phyloP scores from a whole-genome alignment of 805 yeast genomes.

The Cyberlindnera samutprakarnensis region DNA sequence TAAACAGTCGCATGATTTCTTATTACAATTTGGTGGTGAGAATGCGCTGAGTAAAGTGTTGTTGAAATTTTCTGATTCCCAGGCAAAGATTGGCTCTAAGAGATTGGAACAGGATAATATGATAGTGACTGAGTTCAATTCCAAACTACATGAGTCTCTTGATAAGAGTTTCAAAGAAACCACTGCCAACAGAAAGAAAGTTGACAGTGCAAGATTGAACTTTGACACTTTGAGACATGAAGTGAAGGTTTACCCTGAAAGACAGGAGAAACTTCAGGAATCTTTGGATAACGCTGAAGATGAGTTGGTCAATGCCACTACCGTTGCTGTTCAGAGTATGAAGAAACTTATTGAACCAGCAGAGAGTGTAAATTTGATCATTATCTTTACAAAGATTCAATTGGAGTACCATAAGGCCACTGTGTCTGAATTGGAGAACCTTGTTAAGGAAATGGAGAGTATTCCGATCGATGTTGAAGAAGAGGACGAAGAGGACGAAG shows the following conservation, averaged over 20 bases:
- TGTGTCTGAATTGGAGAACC: slow-evolving; percentile 37
- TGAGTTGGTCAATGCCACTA: slow-evolving; percentile 72
- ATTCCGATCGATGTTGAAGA: slow-evolving; percentile 39
- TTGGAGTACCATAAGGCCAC: slow-evolving; percentile 53
- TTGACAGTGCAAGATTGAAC: slow-evolving; percentile 59
- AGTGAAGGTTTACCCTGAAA: slow-evolving; percentile 25
- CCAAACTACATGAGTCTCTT: slow-evolving; percentile 43
- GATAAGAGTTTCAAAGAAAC: slow-evolving; percentile 55
- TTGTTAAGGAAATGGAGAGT: slow-evolving; percentile 37
- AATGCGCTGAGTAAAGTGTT: slow-evolving; percentile 18
- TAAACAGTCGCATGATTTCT: slow-evolving; percentile 38
- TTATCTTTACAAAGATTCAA: slow-evolving; percentile 64
- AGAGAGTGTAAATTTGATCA: slow-evolving; percentile 54
- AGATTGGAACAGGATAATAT: slow-evolving; percentile 64
- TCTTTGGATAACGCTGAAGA: slow-evolving; percentile 48
- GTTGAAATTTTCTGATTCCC: slow-evolving; percentile 45
- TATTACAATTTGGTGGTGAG: slow-evolving; percentile 26
- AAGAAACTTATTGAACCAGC: slow-evolving; percentile 61
- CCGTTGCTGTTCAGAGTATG: slow-evolving; percentile 74
- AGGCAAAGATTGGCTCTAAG: slow-evolving; percentile 57
- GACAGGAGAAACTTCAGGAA: slow-evolving; percentile 29
- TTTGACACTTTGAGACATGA: slow-evolving; percentile 67
- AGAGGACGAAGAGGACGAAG: slow-evolving; percentile 26
- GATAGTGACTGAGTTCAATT: slow-evolving; percentile 52
- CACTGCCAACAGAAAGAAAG: slow-evolving; percentile 53